These are phyloP conservation scores for Daldinia sp. DNA, from an alignment of 2,329 filamentous ascomycete species.

Conservation along the genomic window DNA sequence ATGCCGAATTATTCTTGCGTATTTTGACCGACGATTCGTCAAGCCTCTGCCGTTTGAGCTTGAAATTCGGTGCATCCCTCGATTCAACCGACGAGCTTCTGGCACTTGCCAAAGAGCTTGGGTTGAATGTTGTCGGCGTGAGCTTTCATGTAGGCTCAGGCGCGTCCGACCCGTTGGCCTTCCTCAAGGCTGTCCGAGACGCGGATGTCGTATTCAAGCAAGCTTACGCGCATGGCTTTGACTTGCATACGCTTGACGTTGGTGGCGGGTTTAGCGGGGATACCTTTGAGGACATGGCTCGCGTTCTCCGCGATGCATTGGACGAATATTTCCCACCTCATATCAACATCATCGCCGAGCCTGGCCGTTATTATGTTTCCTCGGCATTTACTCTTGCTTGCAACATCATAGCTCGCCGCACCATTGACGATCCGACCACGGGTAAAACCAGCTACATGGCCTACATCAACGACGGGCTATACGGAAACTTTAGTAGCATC, in stretches of 20 bases:
- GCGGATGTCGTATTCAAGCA: constrained; percentile 91
- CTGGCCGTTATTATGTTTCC: constrained; percentile 95
- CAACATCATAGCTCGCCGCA: constrained; percentile 95
- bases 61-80: constrained; percentile 96
- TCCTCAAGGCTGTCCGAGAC: constrained; percentile 90
- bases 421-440: constrained; percentile 77
- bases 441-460: constrained; percentile 88
- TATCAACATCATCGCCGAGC: constrained; percentile 92
- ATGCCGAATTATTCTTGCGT: constrained; percentile 90
- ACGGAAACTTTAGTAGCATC: constrained; percentile 99
- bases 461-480: constrained; percentile 97
- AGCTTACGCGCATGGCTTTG: constrained; percentile 79
- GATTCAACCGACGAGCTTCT: constrained; percentile 84
- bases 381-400: constrained; percentile 94
- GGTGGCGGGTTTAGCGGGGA: constrained; percentile 93
- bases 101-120: constrained; percentile 81
- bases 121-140: constrained; percentile 92
- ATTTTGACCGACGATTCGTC: constrained; percentile 97
- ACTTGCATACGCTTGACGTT: constrained; percentile 89
- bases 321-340: constrained; percentile 87
- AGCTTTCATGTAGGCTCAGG: constrained; percentile 99
- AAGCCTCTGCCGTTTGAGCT: constrained; percentile 91
- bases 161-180: constrained; percentile 91
- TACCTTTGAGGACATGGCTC: constrained; percentile 91
- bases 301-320: constrained; percentile 80